phyloP scores from a whole-genome alignment of 2,329 filamentous ascomycete genomes.

The Colletotrichum salicis region DNA sequence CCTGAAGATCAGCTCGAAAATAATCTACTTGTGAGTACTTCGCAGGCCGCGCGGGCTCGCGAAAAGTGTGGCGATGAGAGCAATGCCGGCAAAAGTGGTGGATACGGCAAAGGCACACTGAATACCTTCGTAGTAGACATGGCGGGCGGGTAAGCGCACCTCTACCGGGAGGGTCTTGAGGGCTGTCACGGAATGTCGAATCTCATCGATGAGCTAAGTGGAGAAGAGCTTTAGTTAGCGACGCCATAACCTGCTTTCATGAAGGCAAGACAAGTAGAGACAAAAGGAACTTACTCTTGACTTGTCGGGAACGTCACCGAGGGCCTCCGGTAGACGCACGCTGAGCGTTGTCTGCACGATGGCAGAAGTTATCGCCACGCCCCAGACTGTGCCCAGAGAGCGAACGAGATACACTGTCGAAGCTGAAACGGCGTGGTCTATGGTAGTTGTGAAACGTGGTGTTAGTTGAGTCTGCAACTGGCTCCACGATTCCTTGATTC shows the following conservation, averaged over 20 bases:
- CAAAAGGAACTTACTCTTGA: slow-evolving; percentile 58
- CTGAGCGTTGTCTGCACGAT: slow-evolving; percentile 72
- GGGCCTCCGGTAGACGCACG: slow-evolving; percentile 61
- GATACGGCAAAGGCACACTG: slow-evolving; percentile 66
- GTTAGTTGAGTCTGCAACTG: neutral
- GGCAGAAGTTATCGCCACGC: slow-evolving; percentile 70
- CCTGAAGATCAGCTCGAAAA: neutral
- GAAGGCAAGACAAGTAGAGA: neutral
- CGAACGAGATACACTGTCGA: slow-evolving; percentile 73
- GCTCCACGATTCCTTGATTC: neutral
- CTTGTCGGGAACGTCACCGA: slow-evolving; percentile 67
- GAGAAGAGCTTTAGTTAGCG: slow-evolving; percentile 33
- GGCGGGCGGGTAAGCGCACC: slow-evolving; percentile 64
- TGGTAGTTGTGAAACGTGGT: neutral
- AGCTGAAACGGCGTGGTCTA: slow-evolving; percentile 71
- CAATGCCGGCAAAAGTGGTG: slow-evolving; percentile 61
- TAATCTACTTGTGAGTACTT: slow-evolving; percentile 41
- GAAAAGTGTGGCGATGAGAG: slow-evolving; percentile 46
- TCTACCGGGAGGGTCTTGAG: slow-evolving; percentile 66
- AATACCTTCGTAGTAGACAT: slow-evolving; percentile 70
- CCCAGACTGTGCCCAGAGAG: slow-evolving; percentile 72
- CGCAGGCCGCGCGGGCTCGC: slow-evolving; percentile 45
- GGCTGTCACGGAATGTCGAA: slow-evolving; percentile 69
- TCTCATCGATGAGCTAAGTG: slow-evolving; percentile 67
- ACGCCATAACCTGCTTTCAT: neutral